Evolutionary conservation across 805 yeast genomes (phyloP), one percentile per base, ranked within the genome.

Genomic region (Hanseniaspora clermontiae): DNA sequence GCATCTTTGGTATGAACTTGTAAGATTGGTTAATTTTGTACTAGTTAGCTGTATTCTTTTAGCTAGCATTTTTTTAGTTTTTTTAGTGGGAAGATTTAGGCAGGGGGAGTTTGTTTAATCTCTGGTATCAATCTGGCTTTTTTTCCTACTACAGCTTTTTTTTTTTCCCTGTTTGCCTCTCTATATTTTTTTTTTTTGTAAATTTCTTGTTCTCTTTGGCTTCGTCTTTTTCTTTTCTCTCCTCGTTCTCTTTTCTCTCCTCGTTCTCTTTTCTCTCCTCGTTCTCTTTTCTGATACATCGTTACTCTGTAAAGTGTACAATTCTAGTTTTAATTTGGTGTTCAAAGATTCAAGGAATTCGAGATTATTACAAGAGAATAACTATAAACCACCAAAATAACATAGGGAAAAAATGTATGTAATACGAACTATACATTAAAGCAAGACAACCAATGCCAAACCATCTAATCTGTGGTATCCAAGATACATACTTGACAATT

Each of bases 361-460:
- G 17, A 7, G 27, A 36, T 17, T 39, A 39, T 51, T 10, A n/a
- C 27, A 15, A 40, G 24, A 31, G 17, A 54, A 24, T 14, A n/a
- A 11, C 15, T n/a, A 47, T 14, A 27, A 39, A 47, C 57, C 51
- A 54, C 51, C 51, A 47, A 54, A 54, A 47, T 54, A 54, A 40
- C 57, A 40, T 54, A 47, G 51, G 57, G 51, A 46, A 54, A n/a
- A 54, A 54, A 54, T 54, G 57, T 54, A 54, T 54, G 57, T 54
- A 40, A n/a, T 19, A 40, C 20, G 43, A 20, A 19, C 20, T 11
- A 17, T 20, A 32, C 40, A 24, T 11, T 14, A 8, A 42, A 9
- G 29, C 14, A 29, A 29, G 19, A 20, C 27, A 9, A 39, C 27
- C 38, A 49, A 32, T 32, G 20, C 20, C 29, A 34, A 34, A 34